These are phyloP conservation scores for Bassia scoparia DNA, from an alignment of 148 eudicot species.

Conservation along the genomic window DNA sequence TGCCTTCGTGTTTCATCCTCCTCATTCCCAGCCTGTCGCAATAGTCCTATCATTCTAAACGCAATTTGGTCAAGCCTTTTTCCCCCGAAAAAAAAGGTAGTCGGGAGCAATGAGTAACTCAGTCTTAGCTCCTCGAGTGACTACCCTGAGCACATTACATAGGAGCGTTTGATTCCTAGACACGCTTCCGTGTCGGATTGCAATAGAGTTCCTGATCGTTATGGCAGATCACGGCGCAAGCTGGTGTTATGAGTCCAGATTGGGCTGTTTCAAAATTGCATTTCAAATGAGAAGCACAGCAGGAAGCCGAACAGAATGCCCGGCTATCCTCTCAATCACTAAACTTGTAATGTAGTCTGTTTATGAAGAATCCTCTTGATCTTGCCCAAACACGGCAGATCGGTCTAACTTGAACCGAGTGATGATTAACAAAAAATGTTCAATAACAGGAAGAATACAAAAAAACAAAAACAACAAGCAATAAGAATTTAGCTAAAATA, in stretches of 20 bases:
- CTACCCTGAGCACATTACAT: slow-evolving; percentile 73
- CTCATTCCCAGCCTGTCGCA: slow-evolving; percentile 42
- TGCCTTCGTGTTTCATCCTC: slow-evolving; percentile 50
- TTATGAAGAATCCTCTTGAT: slow-evolving; percentile 61
- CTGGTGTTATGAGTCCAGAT: slow-evolving; percentile 95
- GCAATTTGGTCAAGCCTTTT: slow-evolving; percentile 90
- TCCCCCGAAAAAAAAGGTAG: slow-evolving; percentile 72
- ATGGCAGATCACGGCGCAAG: slow-evolving; percentile 85
- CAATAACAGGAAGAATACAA: background rate
- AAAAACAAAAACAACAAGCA: background rate
- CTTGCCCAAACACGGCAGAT: slow-evolving; percentile 57
- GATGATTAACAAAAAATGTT: slow-evolving; percentile 3
- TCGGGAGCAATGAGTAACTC: slow-evolving; percentile 50
- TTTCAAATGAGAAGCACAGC: slow-evolving; percentile 77
- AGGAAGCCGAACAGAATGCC: slow-evolving; percentile 78
- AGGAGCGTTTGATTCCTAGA: slow-evolving; percentile 50
- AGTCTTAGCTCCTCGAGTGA: slow-evolving; percentile 60
- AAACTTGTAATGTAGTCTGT: slow-evolving; percentile 63
- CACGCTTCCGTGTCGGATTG: slow-evolving; percentile 59
- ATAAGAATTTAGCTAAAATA: background rate
- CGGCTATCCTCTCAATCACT: slow-evolving; percentile 72
- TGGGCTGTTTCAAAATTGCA: slow-evolving; percentile 86
- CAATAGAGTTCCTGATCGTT: slow-evolving; percentile 58
- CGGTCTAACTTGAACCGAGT: slow-evolving; percentile 79
- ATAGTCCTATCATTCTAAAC: slow-evolving; percentile 75